Percentiles rank a stretch among this genome's conserved stretches.
Conservation (phyloP, 495 filamentous ascomycete genomes). For the Sporormia fimetaria region DNA sequence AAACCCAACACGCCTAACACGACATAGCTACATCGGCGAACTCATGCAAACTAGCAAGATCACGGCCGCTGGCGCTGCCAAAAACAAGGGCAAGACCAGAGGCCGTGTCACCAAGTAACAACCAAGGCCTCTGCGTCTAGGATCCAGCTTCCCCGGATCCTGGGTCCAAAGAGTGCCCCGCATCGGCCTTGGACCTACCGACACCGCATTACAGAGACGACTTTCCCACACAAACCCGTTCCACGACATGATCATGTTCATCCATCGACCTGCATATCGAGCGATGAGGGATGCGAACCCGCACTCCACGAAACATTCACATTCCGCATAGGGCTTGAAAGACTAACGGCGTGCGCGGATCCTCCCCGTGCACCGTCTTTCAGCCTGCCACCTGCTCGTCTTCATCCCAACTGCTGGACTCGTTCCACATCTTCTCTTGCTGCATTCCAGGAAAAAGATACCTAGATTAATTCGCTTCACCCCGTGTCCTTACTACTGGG, state of each 20-base stretch:
- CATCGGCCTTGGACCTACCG: slow-evolving; percentile 2
- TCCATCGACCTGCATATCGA: too few relatives aligned
- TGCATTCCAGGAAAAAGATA: too few relatives aligned
- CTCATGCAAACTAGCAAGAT: slow-evolving; percentile 75
- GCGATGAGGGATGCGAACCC: too few relatives aligned
- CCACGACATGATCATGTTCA: slow-evolving; percentile 17
- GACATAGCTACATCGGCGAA: slow-evolving; percentile 51
- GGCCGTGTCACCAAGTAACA: slow-evolving; percentile 20
- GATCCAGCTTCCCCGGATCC: not conserved
- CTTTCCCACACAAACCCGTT: slow-evolving; percentile 1
- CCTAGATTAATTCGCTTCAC: too few relatives aligned
- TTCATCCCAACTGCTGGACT: too few relatives aligned
- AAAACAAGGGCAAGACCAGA: slow-evolving; percentile 36
- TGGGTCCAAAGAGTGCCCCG: not conserved
- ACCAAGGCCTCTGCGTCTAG: slow-evolving; percentile 2
- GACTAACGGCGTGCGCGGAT: too few relatives aligned
- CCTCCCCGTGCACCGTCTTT: too few relatives aligned
- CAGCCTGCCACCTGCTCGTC: too few relatives aligned
- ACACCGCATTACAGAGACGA: slow-evolving; percentile 17
- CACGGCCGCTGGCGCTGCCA: slow-evolving; percentile 42
- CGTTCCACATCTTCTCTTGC: too few relatives aligned
- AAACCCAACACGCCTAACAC: slow-evolving; percentile 14
- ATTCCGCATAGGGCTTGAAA: too few relatives aligned
- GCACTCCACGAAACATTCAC: too few relatives aligned
- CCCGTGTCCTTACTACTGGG: too few relatives aligned